Evolutionary conservation across 805 yeast genomes (phyloP), one percentile per base, ranked within the genome.

Genomic region (Lipomyces kockii): DNA sequence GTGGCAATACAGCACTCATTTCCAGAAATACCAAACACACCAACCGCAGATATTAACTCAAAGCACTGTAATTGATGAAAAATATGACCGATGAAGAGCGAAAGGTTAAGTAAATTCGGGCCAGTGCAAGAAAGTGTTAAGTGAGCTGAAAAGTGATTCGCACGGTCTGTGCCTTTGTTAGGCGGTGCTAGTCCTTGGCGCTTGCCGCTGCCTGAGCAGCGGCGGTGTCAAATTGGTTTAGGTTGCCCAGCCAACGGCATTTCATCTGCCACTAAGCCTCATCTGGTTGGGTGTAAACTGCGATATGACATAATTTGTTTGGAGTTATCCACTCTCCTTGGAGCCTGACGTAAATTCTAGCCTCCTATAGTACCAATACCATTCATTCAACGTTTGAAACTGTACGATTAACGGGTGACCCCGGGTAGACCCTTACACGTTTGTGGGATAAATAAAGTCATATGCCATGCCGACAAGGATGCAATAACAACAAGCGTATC

Each of bases 1-100:
- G 68, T 56, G 71, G 69, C 61, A 68, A 58, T 20, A 68, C 71
- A 7, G 71, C 71, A 37, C 71, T 68, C 71, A 68, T 68, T 43
- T 43, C 49, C 49, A 17, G 49, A 14, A 43, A 43, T 43, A 43
- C 49, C 49, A 17, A n/a, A 11, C 14, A 37, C 39, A 37, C 39
- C 12, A 29, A 8, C 9, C 3, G n/a, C 49, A 43, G 20, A 43
- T 43, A 43, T 17, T n/a, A 43, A n/a, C 22, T 7, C 49, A 43
- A 17, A 7, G 3, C 20, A n/a, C 20, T 17, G 22, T n/a, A 17
- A 43, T 43, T n/a, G 49, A 43, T 43, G 8, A 43, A 17, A n/a
- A 37, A 17, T 17, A n/a, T 17, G 14, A 43, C 11, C 3, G 49
- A 17, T n/a, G 20, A n/a, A 43, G 22, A 43, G 49, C 20, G 4